Evolutionary conservation across 2,329 filamentous ascomycete genomes (phyloP), one percentile per base, ranked within the genome.

Genomic region (Ophiostoma sp.): DNA sequence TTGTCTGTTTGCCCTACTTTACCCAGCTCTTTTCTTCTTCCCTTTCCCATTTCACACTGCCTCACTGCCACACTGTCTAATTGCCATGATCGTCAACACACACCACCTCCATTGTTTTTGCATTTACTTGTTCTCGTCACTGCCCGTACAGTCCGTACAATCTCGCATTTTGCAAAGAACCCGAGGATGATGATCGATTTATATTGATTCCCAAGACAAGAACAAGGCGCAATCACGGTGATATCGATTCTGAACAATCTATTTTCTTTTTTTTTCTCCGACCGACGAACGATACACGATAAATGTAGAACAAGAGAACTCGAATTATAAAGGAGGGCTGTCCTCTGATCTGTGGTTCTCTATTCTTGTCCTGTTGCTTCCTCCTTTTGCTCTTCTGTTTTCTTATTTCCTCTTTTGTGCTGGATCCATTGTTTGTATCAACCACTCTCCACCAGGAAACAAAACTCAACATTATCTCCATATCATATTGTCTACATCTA

Each of bases 121-220:
- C 22, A 8, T 25, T 64, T 50, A n/a, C 36, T 45, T n/a, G 17
- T 22, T 69, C 15, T 33, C 17, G 15, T 17, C 28, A 31, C 57
- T 31, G 15, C 39, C 36, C 33, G 5, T 55, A 8, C 39, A 42
- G 11, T 45, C n/a, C 17, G 55, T 52, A 39, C 45, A 59, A 66
- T 68, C 57, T 73, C 72, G 72, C 72, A 66, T 39, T 48, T 59
- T 50, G 31, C 69, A 50, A 69, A 45, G 48, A 59, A 25, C 68
- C 66, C 68, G 72, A 61, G 31, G 66, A 42, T n/a, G 42, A 48
- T 25, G 57, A 36, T 55, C 42, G 64, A 73, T 71, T 52, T 71
- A 63, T 11, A 61, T 61, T 57, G 48, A 57, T n/a, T 52, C 22
- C 59, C 59, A 63, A 25, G 55, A 57, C 59, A 25, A 9, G 22